Percentiles rank a stretch among this genome's conserved stretches.
phyloP scores from a whole-genome alignment of 345 rosid genomes.

The Boechera stricta region DNA sequence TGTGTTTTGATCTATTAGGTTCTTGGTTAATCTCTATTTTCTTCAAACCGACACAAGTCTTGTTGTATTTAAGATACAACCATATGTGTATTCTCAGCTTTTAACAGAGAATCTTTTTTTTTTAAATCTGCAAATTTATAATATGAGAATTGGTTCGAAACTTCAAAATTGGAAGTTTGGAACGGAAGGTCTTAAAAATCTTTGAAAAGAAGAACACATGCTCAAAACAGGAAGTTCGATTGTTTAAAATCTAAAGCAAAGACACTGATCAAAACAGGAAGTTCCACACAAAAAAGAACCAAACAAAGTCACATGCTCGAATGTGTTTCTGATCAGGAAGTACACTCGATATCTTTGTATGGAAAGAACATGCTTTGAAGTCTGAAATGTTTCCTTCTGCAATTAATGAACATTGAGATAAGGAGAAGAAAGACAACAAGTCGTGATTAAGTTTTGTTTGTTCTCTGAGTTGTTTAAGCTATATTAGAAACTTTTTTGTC shows the following conservation, averaged over 20 bases:
- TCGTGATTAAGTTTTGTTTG: background rate
- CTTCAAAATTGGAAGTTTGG: background rate
- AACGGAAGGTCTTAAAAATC: background rate
- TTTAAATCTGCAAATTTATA: background rate
- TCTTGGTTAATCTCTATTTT: background rate
- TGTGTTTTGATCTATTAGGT: background rate
- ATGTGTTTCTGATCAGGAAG: background rate
- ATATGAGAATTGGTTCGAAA: background rate
- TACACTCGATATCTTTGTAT: slow-evolving; percentile 9
- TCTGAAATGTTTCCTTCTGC: background rate
- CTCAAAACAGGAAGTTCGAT: background rate
- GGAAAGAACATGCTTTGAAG: background rate
- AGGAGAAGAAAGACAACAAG: background rate
- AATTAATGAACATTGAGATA: background rate
- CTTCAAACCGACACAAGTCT: background rate
- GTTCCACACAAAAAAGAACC: background rate
- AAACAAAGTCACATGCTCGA: slow-evolving; percentile 17
- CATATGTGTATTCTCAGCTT: background rate
- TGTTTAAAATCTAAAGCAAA: background rate
- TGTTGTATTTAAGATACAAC: background rate
- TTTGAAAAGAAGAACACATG: background rate
- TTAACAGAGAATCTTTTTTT: too few species aligned
- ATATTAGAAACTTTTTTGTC: background rate
- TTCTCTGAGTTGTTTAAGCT: background rate
- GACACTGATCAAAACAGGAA: background rate